Evolutionary conservation across 352 stramenopile genomes (phyloP).

Genomic region (Pythium vanterpoolii): DNA sequence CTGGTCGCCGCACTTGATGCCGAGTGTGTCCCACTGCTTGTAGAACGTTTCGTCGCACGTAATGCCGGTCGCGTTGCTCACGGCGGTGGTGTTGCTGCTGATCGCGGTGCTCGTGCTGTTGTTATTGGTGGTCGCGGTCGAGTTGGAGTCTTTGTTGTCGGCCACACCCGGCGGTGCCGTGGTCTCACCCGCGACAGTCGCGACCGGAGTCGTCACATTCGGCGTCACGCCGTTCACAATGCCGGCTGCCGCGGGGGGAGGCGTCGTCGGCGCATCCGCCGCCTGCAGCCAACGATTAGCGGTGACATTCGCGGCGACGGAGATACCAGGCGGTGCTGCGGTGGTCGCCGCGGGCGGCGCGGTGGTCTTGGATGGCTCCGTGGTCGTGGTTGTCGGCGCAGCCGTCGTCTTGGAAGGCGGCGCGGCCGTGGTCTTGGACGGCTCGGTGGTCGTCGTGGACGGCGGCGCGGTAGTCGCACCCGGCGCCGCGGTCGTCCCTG

Average conservation of each 20-base stretch:
- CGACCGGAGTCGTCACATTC: background rate
- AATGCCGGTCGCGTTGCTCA: slow-evolving; percentile 21
- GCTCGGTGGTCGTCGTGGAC: slow-evolving; percentile 21
- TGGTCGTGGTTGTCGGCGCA: slow-evolving; percentile 7
- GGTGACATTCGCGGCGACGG: background rate
- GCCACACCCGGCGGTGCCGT: slow-evolving; percentile 1
- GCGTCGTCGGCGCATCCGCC: background rate
- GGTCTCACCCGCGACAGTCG: background rate
- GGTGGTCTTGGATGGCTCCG: slow-evolving; percentile 11
- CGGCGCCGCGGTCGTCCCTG: slow-evolving; percentile 17
- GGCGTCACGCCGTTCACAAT: background rate
- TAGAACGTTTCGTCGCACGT: slow-evolving; percentile 80
- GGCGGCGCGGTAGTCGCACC: slow-evolving; percentile 22
- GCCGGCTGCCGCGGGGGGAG: background rate
- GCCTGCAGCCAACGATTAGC: background rate
- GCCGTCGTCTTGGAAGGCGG: slow-evolving; percentile 8
- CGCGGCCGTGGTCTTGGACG: slow-evolving; percentile 17
- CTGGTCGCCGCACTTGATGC: slow-evolving; percentile 50
- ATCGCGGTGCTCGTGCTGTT: background rate
- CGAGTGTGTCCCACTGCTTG: slow-evolving; percentile 63
- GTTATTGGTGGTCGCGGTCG: background rate
- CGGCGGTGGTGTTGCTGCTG: slow-evolving; percentile 8
- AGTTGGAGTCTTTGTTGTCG: slow-evolving; percentile 1
- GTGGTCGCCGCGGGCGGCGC: background rate
- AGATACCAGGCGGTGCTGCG: background rate